Base-by-base conservation (phyloP, 1,284 basidiomycete species). In the Ganoderma resinaceum region DNA sequence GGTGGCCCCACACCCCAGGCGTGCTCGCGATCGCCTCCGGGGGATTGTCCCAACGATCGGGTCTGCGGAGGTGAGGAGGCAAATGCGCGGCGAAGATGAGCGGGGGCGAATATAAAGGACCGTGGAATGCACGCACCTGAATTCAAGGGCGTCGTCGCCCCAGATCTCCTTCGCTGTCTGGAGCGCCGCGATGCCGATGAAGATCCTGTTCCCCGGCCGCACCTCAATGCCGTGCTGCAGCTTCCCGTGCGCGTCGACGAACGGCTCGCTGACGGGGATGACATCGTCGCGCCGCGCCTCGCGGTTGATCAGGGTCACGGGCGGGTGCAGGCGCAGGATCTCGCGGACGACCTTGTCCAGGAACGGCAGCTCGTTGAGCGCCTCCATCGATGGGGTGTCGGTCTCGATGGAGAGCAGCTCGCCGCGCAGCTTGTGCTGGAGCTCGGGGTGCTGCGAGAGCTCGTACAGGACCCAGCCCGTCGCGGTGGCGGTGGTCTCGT, bases 261-360 rank as follows among this genome's bases (percentile, higher is more conserved):
- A 76, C 4, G 78, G 79, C 72, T n/a, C 80, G 67, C 2, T 80
- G 79, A 82, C 68, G 1, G 82, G 82, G 33, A 83, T 76, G 7
- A 75, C 70, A 35, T 88, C 87, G 70, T 92, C 89, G 58, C 84
- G 79, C 52, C 75, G 76, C 0, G 85, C 84, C 12, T 84, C 79
- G 4, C 93, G 85, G 26, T 85, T 76, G 0, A 88, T 88, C 1
- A 75, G 76, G 0, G 87, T 80, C 0, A 93, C 90, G 2, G 93
- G 92, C 0, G 88, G 74, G 72, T 90, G 83, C 9, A 94, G 74
- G 20, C 94, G 85, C 35, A 95, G 80, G 0, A 85, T 83, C 79
- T 96, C 95, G 35, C 89, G 86, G 3, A 93, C 82, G 16, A 94
- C 89, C 26, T 81, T 79, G 70, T 91, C 90, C 20, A 91, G 87